phyloP scores from a whole-genome alignment of 108 stramenopile genomes.

The Cyclotella atomus region DNA sequence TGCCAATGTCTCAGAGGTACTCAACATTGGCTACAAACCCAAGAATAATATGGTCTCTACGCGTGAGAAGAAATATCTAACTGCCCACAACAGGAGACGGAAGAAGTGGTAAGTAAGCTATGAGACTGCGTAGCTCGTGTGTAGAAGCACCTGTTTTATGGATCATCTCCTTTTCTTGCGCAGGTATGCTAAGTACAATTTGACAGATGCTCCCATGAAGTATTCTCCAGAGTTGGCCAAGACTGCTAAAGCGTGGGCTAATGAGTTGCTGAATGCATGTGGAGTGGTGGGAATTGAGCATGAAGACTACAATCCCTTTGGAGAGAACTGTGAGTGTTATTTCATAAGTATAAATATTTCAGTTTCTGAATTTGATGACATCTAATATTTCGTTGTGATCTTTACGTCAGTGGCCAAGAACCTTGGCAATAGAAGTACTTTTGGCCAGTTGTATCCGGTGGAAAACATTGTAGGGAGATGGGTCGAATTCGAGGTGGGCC shows the following conservation, averaged over 20 bases:
- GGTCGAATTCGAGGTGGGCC: conserved; percentile 41
- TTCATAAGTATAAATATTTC: background rate
- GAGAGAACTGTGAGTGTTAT: conserved; percentile 29
- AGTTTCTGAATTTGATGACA: background rate
- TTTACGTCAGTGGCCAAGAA: conserved; percentile 50
- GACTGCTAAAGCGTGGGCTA: conserved; percentile 17
- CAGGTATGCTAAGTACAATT: conserved; percentile 33
- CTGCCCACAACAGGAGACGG: conserved; percentile 27
- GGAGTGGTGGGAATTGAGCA: conserved; percentile 24
- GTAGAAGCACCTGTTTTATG: no score
- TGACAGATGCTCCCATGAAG: conserved; percentile 24
- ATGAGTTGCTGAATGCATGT: conserved; percentile 23
- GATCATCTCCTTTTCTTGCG: no score
- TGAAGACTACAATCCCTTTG: conserved; percentile 17
- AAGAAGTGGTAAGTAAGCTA: conserved; percentile 14
- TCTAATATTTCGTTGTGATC: background rate
- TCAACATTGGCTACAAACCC: conserved; percentile 5
- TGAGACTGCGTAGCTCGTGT: no score
- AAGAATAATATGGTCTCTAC: background rate
- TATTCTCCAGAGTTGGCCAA: conserved; percentile 32
- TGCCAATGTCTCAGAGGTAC: background rate
- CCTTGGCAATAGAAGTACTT: conserved; percentile 12
- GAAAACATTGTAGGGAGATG: conserved; percentile 39
- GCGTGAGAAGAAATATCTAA: conserved; percentile 20
- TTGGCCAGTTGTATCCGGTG: conserved; percentile 33